phyloP scores from a whole-genome alignment of 495 filamentous ascomycete genomes.

The Penicillium antarcticum region DNA sequence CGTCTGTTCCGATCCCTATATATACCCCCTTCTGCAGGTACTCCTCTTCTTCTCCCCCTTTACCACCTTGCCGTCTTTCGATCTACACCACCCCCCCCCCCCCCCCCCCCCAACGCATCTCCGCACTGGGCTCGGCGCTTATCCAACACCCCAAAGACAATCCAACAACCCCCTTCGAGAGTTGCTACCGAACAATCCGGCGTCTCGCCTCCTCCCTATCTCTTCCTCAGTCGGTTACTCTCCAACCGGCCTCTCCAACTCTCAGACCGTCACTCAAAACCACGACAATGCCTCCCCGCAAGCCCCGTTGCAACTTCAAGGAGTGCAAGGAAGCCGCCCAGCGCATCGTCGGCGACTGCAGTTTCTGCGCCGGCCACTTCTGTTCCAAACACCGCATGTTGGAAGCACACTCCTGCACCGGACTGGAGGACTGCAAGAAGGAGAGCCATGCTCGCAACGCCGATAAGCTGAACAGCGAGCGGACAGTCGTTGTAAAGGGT shows the following conservation, averaged over 20 bases:
- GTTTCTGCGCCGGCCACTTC: conserved; percentile 89
- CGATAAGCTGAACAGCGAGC: conserved; percentile 84
- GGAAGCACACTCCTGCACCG: conserved; percentile 88
- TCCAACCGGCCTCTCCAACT: background rate
- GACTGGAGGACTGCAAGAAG: conserved; percentile 97
- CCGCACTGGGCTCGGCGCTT: conserved; percentile 16
- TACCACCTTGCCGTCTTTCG: conserved; percentile 34
- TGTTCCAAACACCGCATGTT: conserved; percentile 91
- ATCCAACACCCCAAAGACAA: background rate
- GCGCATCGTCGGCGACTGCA: conserved; percentile 92
- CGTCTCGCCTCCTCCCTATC: background rate
- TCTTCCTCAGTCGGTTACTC: background rate
- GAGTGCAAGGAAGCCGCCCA: conserved; percentile 83
- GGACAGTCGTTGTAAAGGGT: conserved; percentile 69
- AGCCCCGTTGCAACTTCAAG: conserved; percentile 82
- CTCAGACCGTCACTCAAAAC: conserved; percentile 9
- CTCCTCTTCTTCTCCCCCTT: conserved; percentile 13
- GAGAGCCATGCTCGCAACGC: conserved; percentile 89
- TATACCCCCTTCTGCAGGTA: background rate
- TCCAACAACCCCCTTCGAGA: background rate
- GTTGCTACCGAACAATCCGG: background rate
- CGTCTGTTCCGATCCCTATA: conserved; percentile 24
- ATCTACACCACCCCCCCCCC: conserved; percentile 31
- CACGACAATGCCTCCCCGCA: conserved; percentile 62
- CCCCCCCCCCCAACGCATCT: conserved; percentile 16